These are phyloP conservation scores for Grammothele lineata DNA, from an alignment of 768 basidiomycete species.

Conservation along the genomic window DNA sequence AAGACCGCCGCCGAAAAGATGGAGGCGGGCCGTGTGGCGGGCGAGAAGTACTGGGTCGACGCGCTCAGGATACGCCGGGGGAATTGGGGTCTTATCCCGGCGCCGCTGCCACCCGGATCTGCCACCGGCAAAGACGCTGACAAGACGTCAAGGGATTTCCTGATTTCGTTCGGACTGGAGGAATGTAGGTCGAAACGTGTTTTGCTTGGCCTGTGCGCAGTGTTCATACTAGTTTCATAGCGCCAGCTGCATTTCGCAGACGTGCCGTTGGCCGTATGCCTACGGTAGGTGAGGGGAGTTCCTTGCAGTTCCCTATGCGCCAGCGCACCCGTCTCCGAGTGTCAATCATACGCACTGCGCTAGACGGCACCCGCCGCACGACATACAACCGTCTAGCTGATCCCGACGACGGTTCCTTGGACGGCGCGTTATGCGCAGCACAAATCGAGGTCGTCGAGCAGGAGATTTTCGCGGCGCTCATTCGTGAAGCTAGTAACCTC, in stretches of 20 bases:
- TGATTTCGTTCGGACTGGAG: conserved; percentile 77
- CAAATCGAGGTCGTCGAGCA: conserved; percentile 76
- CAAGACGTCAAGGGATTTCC: conserved; percentile 75
- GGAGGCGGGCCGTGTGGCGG: conserved; percentile 54
- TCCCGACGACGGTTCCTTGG: conserved; percentile 36
- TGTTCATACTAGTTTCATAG: conserved; percentile 34
- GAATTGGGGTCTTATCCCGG: conserved; percentile 80
- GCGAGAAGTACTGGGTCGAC: conserved; percentile 79
- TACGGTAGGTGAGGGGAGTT: conserved; percentile 38
- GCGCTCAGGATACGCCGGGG: conserved; percentile 70
- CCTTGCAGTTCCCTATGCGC: conserved; percentile 61
- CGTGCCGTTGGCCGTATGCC: conserved; percentile 69
- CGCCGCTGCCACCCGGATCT: conserved; percentile 69
- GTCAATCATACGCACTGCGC: conserved; percentile 39
- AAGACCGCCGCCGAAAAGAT: conserved; percentile 66
- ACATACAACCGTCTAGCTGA: conserved; percentile 35
- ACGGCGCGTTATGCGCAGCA: conserved; percentile 49
- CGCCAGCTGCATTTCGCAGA: conserved; percentile 57
- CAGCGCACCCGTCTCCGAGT: conserved; percentile 60
- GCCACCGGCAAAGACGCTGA: conserved; percentile 74
- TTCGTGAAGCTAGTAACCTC: conserved; percentile 70
- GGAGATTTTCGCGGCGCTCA: conserved; percentile 72
- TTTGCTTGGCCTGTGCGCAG: neutral
- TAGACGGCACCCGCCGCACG: conserved; percentile 29
- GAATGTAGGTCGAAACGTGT: conserved; percentile 72